Conservation (phyloP, 176 grass and related monocot genomes). For the Bolboschoenus planiculmis region DNA sequence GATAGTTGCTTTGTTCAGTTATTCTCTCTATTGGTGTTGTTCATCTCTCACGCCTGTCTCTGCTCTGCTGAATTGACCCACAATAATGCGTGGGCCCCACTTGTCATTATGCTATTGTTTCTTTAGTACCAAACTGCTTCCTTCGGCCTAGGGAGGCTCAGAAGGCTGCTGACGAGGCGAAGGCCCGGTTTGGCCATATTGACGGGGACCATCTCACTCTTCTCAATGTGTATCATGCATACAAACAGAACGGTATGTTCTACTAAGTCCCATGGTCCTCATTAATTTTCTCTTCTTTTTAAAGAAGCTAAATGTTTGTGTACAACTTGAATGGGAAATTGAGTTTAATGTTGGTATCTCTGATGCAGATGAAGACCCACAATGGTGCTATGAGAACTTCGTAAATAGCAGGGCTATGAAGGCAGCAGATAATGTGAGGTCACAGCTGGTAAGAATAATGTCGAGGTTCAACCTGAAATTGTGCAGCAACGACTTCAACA, state of each 20-base stretch:
- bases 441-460: constrained; percentile 95
- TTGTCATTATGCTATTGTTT: constrained; percentile 81
- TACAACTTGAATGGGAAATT: neutral
- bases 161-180: constrained; percentile 93
- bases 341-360: neutral
- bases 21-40: constrained; percentile 77
- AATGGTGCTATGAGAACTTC: constrained; percentile 98
- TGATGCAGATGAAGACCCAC: constrained; percentile 68
- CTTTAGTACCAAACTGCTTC: constrained; percentile 99
- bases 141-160: constrained; percentile 97
- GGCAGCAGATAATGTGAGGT: constrained; percentile 91
- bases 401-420: constrained; percentile 71
- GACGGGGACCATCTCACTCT: constrained; percentile 94
- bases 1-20: constrained; percentile 78
- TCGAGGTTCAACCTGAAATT: constrained; percentile 88
- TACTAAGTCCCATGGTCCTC: neutral
- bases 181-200: constrained; percentile 82
- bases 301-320: neutral
- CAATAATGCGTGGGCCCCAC: constrained; percentile 50
- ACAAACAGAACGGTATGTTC: constrained; percentile 91
- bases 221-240: constrained; percentile 87
- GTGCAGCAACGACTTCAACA: constrained; percentile 87
- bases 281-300: neutral
- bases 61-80: constrained; percentile 73
- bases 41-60: constrained; percentile 56